Base-by-base conservation (phyloP, 371 early-diverging fungal species). In the Rhizopus delemar region DNA sequence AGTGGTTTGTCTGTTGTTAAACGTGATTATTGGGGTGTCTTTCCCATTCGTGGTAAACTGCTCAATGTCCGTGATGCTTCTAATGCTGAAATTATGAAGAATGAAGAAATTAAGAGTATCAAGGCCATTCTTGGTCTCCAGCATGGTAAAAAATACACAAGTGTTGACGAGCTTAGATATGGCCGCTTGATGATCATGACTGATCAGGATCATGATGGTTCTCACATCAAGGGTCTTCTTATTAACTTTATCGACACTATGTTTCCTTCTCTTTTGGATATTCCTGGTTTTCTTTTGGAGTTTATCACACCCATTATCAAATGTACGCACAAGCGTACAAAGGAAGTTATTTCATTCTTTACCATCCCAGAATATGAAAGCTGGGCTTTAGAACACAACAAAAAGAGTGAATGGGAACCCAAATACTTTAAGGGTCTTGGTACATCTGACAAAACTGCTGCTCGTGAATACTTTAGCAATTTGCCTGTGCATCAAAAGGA, bases 351-450 rank as follows among this genome's bases (percentile, higher is more conserved):
- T 3, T 66, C 88, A 8, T 99, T 99, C 78, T 99, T 90, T 71
- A 99, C 99, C 1, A 88, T 99, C 46, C 96, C 97, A 0, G 99
- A 99, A 74, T 99, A 94, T 71, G 93, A 97, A 68, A 58, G 70
- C 36, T 99, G 99, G 98, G 91, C 87, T 49, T 78, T 82, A 38
- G 66, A 78, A 48, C 69, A 89, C 15, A 84, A 90, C 48, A 74
- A 81, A 3, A 81, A 77, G 5, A 85, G 82, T 33, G 89, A 90
- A 7, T 97, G 93, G 92, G 81, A 70, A 35, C 84, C 87, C 60
- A 99, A 99, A 77, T 99, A 99, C 87, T 99, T 94, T 80, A 99
- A 99, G 89, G 99, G 99, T 83, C 70, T 99, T 78, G 99, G 99
- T 78, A 99, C 99, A 4, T 93, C 92, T 50, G 93, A 91, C 13